Conservation (phyloP, 768 basidiomycete genomes). For the Rhizopogon rudus region DNA sequence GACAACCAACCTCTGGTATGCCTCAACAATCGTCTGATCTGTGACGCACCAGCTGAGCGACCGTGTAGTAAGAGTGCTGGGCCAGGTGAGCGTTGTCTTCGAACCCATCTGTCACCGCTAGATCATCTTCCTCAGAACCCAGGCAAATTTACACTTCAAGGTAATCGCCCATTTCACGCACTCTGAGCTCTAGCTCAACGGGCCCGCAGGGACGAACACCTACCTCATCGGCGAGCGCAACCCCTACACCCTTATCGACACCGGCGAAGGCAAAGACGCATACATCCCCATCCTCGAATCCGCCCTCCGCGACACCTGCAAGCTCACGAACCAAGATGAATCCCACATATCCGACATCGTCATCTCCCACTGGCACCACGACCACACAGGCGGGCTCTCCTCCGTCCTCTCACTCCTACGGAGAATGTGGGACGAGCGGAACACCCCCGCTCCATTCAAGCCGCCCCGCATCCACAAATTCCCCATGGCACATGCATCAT, state of each 20-base stretch:
- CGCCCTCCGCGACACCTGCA: conserved; percentile 42
- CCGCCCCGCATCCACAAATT: conserved; percentile 78
- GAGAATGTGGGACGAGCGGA: conserved; percentile 53
- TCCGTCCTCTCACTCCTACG: conserved; percentile 64
- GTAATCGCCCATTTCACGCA: conserved; percentile 26
- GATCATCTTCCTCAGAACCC: conserved; percentile 55
- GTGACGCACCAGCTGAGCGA: conserved; percentile 51
- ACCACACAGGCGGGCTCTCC: conserved; percentile 78
- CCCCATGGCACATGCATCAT: conserved; percentile 32
- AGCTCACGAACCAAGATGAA: conserved; percentile 29
- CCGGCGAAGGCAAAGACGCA: conserved; percentile 65
- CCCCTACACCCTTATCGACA: conserved; percentile 79
- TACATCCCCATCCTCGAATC: conserved; percentile 66
- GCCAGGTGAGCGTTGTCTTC: conserved; percentile 49
- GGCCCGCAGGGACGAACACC: conserved; percentile 72
- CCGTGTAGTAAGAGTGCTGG: conserved; percentile 63
- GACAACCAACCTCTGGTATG: neutral
- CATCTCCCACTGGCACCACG: conserved; percentile 86
- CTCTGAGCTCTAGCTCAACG: neutral
- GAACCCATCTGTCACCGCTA: neutral
- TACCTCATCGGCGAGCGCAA: conserved; percentile 71
- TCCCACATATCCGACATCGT: conserved; percentile 84
- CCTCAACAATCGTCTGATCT: conserved; percentile 1
- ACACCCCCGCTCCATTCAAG: conserved; percentile 40
- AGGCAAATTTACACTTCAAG: conserved; percentile 85